Evolutionary conservation across 2,329 filamentous ascomycete species (phyloP), one percentile per base, ranked within the genome.

Genomic region (Magnaporthales sp.): DNA sequence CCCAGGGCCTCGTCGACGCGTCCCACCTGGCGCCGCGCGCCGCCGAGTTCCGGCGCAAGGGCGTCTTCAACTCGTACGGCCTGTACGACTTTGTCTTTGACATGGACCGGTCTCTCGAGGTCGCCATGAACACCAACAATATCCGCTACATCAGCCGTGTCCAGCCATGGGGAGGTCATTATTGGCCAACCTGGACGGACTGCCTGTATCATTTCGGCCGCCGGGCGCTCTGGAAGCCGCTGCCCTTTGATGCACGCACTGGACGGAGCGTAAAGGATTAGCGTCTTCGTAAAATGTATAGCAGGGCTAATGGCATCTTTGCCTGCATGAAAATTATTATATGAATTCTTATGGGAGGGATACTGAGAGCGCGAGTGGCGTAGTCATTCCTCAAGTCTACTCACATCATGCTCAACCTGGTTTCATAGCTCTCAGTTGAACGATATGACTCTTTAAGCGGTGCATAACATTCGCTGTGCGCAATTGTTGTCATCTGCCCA

Each of bases 131-230:
- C 54, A 64, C 27, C 7, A 13, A 70, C 30, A 63, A 62, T 13
- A 67, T 74, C 30, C n/a, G 24, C 8, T 71, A 69, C 67, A 6
- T 73, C 13, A 68, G 69, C 5, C 62, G 73, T 19, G 38, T 74
- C 24, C 69, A 71, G 66, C 72, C 72, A 13, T 72, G 70, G 66
- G 72, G 73, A 22, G 69, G 69, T 27, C 73, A 74, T 65, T 73
- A 69, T 64, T 74, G 73, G 73, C 74, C 74, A 63, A 73, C 73
- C 4, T 74, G 72, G 72, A 70, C 72, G 64, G 73, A 74, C 66
- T 68, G 69, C 66, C 68, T 74, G 56, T 74, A 72, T 72, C 72
- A 69, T 70, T 74, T 74, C 68, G 73, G 73, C 1, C 61, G 67
- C 15, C 71, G 70, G 67, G 72, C 71, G 6, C 61, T 74, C 61